phyloP scores from a whole-genome alignment of 192 early-diverging fungal genomes.

The Podochytrium sp. region DNA sequence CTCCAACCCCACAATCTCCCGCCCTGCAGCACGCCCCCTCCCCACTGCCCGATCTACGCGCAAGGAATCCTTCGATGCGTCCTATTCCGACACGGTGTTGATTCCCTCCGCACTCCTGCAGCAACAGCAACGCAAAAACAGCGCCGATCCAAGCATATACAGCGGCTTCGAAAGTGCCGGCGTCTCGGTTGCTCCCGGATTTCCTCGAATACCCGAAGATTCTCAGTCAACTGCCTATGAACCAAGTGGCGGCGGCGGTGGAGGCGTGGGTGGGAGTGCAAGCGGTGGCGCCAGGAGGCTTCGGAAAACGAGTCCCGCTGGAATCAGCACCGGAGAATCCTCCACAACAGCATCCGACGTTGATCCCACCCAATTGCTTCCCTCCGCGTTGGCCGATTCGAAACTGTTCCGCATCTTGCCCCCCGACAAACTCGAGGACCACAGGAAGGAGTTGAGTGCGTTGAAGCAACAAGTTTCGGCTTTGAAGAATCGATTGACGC shows the following conservation, averaged over 20 bases:
- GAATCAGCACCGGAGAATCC: background rate
- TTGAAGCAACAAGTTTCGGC: slow-evolving; percentile 29
- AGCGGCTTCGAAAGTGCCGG: no score
- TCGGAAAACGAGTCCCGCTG: background rate
- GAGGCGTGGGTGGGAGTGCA: background rate
- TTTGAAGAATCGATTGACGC: slow-evolving; percentile 46
- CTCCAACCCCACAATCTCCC: background rate
- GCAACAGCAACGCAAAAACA: no score
- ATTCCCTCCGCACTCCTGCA: no score
- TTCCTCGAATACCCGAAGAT: background rate
- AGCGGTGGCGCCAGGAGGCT: no score
- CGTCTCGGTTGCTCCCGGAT: no score
- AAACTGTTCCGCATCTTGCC: slow-evolving; percentile 37
- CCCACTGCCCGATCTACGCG: no score
- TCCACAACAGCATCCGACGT: slow-evolving; percentile 1
- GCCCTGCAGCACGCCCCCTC: no score
- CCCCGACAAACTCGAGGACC: slow-evolving; percentile 42
- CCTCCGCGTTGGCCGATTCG: slow-evolving; percentile 38
- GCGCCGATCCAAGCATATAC: no score
- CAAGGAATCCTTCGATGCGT: no score
- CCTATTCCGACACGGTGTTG: no score
- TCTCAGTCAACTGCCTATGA: slow-evolving; percentile 2
- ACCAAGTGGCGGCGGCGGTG: background rate
- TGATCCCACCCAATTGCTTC: slow-evolving; percentile 37
- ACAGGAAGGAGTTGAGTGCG: slow-evolving; percentile 39